These are phyloP conservation scores for Lentinus tigrinus DNA, from an alignment of 768 basidiomycete species.

Conservation along the genomic window DNA sequence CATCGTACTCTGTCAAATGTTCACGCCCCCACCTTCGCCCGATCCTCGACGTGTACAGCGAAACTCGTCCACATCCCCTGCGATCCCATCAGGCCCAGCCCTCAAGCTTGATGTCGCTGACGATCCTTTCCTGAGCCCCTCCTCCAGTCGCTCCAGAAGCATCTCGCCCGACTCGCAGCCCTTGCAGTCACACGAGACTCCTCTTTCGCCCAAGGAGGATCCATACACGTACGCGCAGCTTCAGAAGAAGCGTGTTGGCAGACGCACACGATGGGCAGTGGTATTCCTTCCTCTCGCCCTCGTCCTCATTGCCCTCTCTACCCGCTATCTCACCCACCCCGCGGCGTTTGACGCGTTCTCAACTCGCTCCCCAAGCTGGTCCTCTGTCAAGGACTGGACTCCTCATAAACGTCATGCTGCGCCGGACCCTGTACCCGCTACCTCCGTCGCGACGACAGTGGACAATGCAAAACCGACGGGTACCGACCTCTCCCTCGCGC, in stretches of 20 bases:
- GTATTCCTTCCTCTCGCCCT: constrained; percentile 57
- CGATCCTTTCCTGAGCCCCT: constrained; percentile 6
- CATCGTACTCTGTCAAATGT: constrained; percentile 28
- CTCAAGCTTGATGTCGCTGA: constrained; percentile 4
- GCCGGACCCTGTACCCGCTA: constrained; percentile 16
- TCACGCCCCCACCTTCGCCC: constrained; percentile 37
- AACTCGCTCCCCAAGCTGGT: constrained; percentile 5
- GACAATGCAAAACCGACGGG: background rate
- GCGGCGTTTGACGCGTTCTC: constrained; percentile 43
- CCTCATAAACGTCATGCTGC: constrained; percentile 43
- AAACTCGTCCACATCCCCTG: background rate
- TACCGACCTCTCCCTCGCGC: constrained; percentile 6
- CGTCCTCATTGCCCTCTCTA: constrained; percentile 51
- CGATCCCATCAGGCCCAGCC: background rate
- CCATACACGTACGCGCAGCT: constrained; percentile 2
- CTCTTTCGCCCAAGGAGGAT: constrained; percentile 9
- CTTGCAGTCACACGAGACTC: background rate
- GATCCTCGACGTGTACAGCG: constrained; percentile 17
- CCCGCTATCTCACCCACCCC: constrained; percentile 51
- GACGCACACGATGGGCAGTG: constrained; percentile 49
- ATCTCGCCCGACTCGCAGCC: constrained; percentile 5
- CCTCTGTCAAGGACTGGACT: constrained; percentile 35
- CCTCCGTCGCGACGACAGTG: constrained; percentile 4
- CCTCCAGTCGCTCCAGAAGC: background rate
- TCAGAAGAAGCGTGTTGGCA: constrained; percentile 43